A percentile compares a stretch with the other conserved stretches of the same genome.
Conservation (phyloP, 345 rosid species). For the Populus davidiana region DNA sequence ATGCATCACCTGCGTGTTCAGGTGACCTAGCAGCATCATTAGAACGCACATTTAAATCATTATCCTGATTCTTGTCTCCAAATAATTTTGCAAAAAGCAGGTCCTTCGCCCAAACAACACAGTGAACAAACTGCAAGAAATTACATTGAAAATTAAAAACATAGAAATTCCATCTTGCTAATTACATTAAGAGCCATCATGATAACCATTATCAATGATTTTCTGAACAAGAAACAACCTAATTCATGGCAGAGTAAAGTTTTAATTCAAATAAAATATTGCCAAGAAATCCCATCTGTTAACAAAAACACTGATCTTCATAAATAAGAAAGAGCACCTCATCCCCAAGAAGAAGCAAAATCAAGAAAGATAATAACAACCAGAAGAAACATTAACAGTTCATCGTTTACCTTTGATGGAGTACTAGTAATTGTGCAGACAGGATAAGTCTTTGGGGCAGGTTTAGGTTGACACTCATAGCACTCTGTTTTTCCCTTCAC, state of each 20-base stretch:
- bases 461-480: slow-evolving; percentile 94
- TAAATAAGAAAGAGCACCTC: not conserved
- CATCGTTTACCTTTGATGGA: slow-evolving; percentile 77
- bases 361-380: not conserved
- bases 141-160: slow-evolving; percentile 12
- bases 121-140: slow-evolving; percentile 85
- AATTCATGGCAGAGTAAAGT: not conserved
- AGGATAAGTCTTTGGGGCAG: slow-evolving; percentile 95
- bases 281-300: not conserved
- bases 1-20: slow-evolving; percentile 66
- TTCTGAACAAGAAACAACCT: not conserved
- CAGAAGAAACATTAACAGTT: not conserved
- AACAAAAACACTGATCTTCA: slow-evolving; percentile 1
- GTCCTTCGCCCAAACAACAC: slow-evolving; percentile 98
- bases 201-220: not conserved
- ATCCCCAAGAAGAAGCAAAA: slow-evolving; percentile 1
- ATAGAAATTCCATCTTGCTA: not conserved
- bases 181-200: slow-evolving; percentile 4
- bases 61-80: slow-evolving; percentile 93
- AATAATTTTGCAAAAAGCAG: slow-evolving; percentile 93
- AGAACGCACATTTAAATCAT: slow-evolving; percentile 91
- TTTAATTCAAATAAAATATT: not conserved
- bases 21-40: slow-evolving; percentile 61
- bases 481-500: slow-evolving; percentile 93
- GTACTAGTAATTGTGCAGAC: slow-evolving; percentile 99